Evolutionary conservation across 2,329 filamentous ascomycete genomes (phyloP).

Genomic region (Cercospora sojina): DNA sequence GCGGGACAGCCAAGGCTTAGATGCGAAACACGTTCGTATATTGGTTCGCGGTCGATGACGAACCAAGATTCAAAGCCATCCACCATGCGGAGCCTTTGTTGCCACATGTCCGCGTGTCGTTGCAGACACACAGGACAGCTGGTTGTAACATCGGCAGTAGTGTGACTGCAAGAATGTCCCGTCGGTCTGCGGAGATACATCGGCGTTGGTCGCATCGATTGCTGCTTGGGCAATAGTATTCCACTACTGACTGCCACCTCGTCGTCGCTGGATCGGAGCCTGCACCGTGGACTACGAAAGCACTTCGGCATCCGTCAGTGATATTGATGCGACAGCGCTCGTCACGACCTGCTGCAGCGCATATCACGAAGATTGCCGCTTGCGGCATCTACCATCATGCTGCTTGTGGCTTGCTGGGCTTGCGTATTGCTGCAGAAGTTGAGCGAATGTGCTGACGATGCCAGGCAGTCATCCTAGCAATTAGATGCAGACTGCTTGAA

Average conservation of each 20-base stretch:
- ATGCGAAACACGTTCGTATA: constrained; percentile 7
- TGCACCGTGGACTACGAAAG: background rate
- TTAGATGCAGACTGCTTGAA: background rate
- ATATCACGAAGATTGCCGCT: background rate
- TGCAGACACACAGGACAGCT: background rate
- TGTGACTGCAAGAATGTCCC: background rate
- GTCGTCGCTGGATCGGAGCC: background rate
- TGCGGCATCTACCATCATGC: background rate
- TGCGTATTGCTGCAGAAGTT: background rate
- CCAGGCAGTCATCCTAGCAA: background rate
- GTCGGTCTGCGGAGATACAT: background rate
- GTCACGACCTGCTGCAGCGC: too few relatives aligned
- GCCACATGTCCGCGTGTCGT: background rate
- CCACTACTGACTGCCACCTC: background rate
- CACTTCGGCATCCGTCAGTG: background rate
- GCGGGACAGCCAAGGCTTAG: background rate
- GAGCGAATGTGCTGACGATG: background rate
- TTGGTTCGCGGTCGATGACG: background rate
- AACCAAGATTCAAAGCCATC: constrained; percentile 4
- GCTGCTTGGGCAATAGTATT: background rate
- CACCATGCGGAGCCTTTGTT: constrained; percentile 1
- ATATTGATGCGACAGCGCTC: background rate
- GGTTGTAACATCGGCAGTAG: background rate
- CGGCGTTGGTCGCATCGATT: background rate
- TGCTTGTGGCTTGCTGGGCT: background rate